Evolutionary conservation across 2,329 filamentous ascomycete genomes (phyloP).

Genomic region (Capronia epimyces): DNA sequence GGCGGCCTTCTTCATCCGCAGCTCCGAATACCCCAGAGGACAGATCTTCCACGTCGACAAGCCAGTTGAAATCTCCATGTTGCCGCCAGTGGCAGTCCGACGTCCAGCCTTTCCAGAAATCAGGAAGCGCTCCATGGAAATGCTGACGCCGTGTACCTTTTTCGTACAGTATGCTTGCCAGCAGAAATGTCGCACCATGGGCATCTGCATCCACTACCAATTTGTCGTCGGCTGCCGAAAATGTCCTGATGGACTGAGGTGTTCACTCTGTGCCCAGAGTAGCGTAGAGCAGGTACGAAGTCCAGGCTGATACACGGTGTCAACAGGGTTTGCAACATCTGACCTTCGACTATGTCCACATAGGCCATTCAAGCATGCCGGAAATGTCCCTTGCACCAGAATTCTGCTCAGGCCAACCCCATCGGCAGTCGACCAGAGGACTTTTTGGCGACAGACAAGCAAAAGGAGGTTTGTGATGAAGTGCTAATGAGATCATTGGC

Average conservation of each 20-base stretch:
- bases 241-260: constrained; percentile 23
- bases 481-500: constrained; percentile 9
- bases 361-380: constrained; percentile 18
- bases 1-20: constrained; percentile 16
- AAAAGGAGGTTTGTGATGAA: constrained; percentile 17
- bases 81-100: constrained; percentile 9
- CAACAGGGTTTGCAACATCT: background rate
- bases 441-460: constrained; percentile 19
- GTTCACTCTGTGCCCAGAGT: constrained; percentile 12
- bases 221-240: constrained; percentile 19
- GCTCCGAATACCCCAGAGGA: constrained; percentile 4
- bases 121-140: constrained; percentile 9
- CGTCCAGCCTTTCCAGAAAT: constrained; percentile 7
- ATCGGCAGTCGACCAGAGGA: constrained; percentile 24
- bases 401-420: constrained; percentile 12
- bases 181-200: constrained; percentile 21
- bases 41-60: constrained; percentile 7
- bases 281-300: constrained; percentile 10
- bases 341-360: background rate
- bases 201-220: constrained; percentile 27
- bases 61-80: constrained; percentile 8
- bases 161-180: constrained; percentile 22
- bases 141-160: constrained; percentile 18
- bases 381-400: constrained; percentile 23
- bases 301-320: too few relatives aligned